Conservation (phyloP, 2,329 filamentous ascomycete species). For the Calonectria multiphialidica region DNA sequence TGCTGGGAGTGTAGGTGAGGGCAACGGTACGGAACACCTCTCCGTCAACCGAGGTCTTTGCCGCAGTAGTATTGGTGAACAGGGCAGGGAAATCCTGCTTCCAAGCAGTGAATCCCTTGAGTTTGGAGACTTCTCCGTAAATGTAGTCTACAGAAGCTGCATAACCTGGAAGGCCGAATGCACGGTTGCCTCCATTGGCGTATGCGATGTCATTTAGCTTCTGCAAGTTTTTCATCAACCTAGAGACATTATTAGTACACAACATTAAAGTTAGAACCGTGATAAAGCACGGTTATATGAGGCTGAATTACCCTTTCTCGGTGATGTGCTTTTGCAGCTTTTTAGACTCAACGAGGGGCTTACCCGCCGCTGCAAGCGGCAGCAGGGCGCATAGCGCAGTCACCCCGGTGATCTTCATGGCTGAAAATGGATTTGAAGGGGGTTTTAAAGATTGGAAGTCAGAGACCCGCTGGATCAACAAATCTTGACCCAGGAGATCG, state of each 20-base stretch:
- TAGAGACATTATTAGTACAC: constrained; percentile 9
- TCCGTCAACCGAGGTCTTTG: constrained; percentile 40
- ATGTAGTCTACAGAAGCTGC: constrained; percentile 50
- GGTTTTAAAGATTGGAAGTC: not conserved
- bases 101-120: constrained; percentile 44
- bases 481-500: not conserved
- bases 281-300: not conserved
- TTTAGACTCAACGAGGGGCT: constrained; percentile 35
- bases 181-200: constrained; percentile 47
- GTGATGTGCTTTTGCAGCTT: constrained; percentile 42
- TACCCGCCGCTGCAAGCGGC: constrained; percentile 34
- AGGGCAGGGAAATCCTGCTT: constrained; percentile 47
- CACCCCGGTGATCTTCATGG: constrained; percentile 36
- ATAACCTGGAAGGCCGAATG: constrained; percentile 48
- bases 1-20: constrained; percentile 47
- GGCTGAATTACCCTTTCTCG: constrained; percentile 32
- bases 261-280: accelerated
- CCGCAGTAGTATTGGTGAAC: constrained; percentile 40
- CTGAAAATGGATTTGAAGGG: not conserved
- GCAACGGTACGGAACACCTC: constrained; percentile 43
- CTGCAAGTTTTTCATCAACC: constrained; percentile 42
- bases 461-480: not conserved
- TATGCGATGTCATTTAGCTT: constrained; percentile 47
- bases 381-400: constrained; percentile 42
- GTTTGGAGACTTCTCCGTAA: constrained; percentile 41